phyloP scores from a whole-genome alignment of 176 grass and related monocot species.

The Ampelocalamus luodianensis region DNA sequence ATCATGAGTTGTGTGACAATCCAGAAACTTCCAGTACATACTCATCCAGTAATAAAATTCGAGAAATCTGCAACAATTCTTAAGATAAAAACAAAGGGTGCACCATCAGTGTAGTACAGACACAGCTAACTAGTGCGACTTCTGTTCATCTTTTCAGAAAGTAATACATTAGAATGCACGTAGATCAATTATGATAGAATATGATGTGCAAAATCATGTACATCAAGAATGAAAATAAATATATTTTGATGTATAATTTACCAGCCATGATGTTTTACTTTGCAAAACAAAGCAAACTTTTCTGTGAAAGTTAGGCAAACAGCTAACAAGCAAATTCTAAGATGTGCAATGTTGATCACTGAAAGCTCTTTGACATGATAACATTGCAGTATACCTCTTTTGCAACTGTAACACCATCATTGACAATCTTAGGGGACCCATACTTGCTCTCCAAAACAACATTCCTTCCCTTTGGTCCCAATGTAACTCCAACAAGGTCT shows the following conservation, averaged over 20 bases:
- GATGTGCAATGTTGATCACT: background rate
- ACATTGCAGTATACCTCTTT: constrained; percentile 49
- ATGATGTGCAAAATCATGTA: background rate
- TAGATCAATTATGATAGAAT: background rate
- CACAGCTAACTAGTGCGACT: constrained; percentile 1
- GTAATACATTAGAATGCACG: background rate
- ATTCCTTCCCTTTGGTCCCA: constrained; percentile 96
- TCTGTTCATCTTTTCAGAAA: constrained; percentile 6
- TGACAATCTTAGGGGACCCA: constrained; percentile 91
- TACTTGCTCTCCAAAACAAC: constrained; percentile 97
- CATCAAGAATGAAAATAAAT: background rate
- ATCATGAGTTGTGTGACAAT: constrained; percentile 17
- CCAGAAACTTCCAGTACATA: constrained; percentile 7
- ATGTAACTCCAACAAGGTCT: constrained; percentile 86
- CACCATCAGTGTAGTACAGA: background rate
- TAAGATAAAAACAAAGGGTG: constrained; percentile 17
- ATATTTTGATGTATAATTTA: background rate
- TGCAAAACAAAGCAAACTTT: background rate
- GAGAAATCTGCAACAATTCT: background rate
- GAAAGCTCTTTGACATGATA: background rate
- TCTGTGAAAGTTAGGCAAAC: background rate
- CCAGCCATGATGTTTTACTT: background rate
- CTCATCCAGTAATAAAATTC: background rate
- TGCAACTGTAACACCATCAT: constrained; percentile 74
- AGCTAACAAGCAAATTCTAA: constrained; percentile 27